A percentile compares a stretch with the other conserved stretches of the same genome.
phyloP scores from a whole-genome alignment of 352 stramenopile species.

The Labyrinthula sp. region DNA sequence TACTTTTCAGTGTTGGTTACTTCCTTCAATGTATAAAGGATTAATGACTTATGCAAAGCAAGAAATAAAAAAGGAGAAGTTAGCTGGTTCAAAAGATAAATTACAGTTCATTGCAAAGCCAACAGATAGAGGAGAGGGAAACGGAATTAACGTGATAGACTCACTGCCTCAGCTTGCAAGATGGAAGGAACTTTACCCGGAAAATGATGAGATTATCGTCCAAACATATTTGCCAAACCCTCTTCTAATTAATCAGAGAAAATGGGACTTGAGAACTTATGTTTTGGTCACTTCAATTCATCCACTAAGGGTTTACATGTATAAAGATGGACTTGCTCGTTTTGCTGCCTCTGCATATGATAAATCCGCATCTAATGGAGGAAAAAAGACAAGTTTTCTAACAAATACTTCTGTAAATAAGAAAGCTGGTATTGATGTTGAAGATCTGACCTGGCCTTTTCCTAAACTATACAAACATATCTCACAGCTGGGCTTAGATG shows the following conservation, averaged over 20 bases:
- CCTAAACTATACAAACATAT: conserved; percentile 22
- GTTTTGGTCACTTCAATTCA: conserved; percentile 54
- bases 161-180: conserved; percentile 1
- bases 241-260: conserved; percentile 54
- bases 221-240: conserved; percentile 40
- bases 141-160: conserved; percentile 23
- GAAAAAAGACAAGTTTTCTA: conserved; percentile 4
- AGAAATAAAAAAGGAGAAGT: conserved; percentile 10
- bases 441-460: conserved; percentile 25
- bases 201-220: conserved; percentile 17
- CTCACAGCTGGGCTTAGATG: neutral
- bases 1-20: conserved; percentile 24
- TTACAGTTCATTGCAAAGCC: conserved; percentile 24
- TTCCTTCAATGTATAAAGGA: conserved; percentile 7
- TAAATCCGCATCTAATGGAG: conserved; percentile 17
- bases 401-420: conserved; percentile 28
- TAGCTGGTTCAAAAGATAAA: neutral
- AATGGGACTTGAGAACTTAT: conserved; percentile 62
- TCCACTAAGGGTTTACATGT: conserved; percentile 56
- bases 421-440: conserved; percentile 16
- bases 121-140: conserved; percentile 23
- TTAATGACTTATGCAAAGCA: conserved; percentile 5
- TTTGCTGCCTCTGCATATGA: conserved; percentile 34
- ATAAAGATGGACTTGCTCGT: conserved; percentile 47
- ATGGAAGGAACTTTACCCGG: conserved; percentile 16